A percentile compares a stretch with the other conserved stretches of the same genome.
These are phyloP conservation scores for Penicillium coprophilum DNA, from an alignment of 495 filamentous ascomycete species.

Conservation along the genomic window DNA sequence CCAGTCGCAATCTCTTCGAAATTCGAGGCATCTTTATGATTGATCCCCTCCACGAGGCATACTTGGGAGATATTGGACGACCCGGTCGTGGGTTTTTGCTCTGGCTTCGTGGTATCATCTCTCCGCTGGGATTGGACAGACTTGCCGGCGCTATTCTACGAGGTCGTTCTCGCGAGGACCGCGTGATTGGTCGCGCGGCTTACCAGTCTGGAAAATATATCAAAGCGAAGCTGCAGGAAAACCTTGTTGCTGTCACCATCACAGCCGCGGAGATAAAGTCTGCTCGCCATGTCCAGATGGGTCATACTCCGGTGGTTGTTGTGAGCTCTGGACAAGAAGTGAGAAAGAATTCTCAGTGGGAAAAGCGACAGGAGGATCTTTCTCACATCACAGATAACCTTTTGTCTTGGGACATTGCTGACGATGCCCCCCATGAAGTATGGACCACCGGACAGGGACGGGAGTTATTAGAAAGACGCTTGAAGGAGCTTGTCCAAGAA, in stretches of 20 bases:
- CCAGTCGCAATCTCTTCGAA: constrained; percentile 69
- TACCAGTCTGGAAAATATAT: constrained; percentile 79
- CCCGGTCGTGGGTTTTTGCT: constrained; percentile 74
- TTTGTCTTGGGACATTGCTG: constrained; percentile 81
- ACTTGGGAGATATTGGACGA: constrained; percentile 62
- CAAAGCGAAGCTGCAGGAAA: constrained; percentile 90
- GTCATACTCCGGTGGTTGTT: constrained; percentile 71
- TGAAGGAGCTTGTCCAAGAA: constrained; percentile 57
- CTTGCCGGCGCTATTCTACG: constrained; percentile 74
- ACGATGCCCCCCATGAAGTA: constrained; percentile 80
- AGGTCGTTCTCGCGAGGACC: constrained; percentile 76
- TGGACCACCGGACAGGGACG: constrained; percentile 73
- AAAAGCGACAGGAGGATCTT: constrained; percentile 75
- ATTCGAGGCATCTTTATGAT: constrained; percentile 80
- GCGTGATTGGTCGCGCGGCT: constrained; percentile 72
- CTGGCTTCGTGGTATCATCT: constrained; percentile 82
- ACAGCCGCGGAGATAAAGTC: constrained; percentile 77
- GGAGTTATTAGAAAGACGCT: constrained; percentile 65
- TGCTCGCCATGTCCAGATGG: constrained; percentile 71
- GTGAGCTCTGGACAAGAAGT: constrained; percentile 74
- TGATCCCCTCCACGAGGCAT: constrained; percentile 83
- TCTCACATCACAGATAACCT: constrained; percentile 75
- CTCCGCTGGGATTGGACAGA: constrained; percentile 80
- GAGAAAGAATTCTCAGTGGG: constrained; percentile 65
- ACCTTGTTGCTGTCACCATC: constrained; percentile 76